Percentiles rank a stretch among this genome's conserved stretches.
Evolutionary conservation across 805 yeast genomes (phyloP).

Genomic region (Saccharomycopsis vini): DNA sequence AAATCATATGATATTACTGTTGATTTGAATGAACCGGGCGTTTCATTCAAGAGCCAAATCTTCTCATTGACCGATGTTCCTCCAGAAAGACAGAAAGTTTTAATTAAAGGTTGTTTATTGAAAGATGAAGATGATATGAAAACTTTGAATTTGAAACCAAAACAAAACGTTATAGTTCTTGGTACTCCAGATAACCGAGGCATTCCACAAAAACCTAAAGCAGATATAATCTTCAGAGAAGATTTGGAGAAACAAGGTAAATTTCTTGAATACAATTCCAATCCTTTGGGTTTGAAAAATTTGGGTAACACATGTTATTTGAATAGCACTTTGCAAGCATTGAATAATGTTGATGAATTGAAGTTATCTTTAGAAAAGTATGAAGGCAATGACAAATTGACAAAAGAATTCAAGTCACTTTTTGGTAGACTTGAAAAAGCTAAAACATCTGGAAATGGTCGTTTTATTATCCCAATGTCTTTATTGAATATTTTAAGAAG

Average conservation of each 20-base stretch:
- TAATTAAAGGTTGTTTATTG: constrained; percentile 84
- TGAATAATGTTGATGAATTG: constrained; percentile 76
- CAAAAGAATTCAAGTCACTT: constrained; percentile 40
- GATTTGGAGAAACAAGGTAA: constrained; percentile 37
- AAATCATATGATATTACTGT: constrained; percentile 54
- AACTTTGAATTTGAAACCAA: constrained; percentile 47
- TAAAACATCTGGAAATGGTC: constrained; percentile 25
- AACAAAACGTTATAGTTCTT: constrained; percentile 72
- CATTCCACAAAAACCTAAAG: constrained; percentile 35
- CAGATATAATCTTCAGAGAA: constrained; percentile 53
- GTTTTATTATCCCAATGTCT: constrained; percentile 57
- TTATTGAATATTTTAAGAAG: constrained; percentile 59
- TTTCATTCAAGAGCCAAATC: constrained; percentile 58
- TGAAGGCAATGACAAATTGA: constrained; percentile 35
- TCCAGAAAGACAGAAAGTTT: constrained; percentile 80
- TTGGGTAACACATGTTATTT: constrained; percentile 94
- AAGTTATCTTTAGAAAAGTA: constrained; percentile 57
- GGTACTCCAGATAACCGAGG: constrained; percentile 74
- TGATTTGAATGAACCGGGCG: constrained; percentile 47
- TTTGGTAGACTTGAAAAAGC: constrained; percentile 32
- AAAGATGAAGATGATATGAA: constrained; percentile 52
- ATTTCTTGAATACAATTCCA: constrained; percentile 21
- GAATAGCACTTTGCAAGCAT: constrained; percentile 83
- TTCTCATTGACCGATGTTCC: constrained; percentile 73
- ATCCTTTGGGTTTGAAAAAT: constrained; percentile 91